Evolutionary conservation across 345 rosid genomes (phyloP), one percentile per base, ranked within the genome.

Genomic region (Brassica cretica): DNA sequence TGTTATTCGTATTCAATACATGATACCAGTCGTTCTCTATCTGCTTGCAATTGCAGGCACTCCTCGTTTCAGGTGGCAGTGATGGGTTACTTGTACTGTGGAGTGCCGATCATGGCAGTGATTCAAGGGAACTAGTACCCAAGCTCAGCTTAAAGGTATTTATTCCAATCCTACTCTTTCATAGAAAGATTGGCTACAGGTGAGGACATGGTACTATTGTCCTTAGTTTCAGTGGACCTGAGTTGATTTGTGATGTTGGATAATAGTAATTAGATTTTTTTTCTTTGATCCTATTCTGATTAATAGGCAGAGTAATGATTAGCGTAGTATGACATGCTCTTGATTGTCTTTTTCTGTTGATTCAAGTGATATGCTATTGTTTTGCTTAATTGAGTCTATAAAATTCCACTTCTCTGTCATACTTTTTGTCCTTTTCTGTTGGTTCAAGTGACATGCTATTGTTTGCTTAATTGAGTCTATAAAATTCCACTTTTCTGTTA

Each of bases 71-170:
- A 12, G 98, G 98, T 78, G 99, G 91, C 30, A 88, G 91, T 85
- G 99, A 95, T 83, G 99, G 99, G 53, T 86, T 91, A 71, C 98
- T 95, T 80, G 84, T 93, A 56, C 87, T 93, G 58, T 95, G 99
- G 99, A 95, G 93, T 80, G 97, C 98, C 12, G 99, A 95, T 86
- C 93, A 93, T 72, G 83, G 96, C 73, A 91, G 88, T 80, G 99
- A 93, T 86, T 90, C 99, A 44, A 88, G 91, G 76, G 99, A 95
- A 80, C 97, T 95, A 84, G 99, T 95, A 68, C 98, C 99, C 68
- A 95, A 95, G 84, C 90, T 93, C 70, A 95, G 95, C 76, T 89
- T 95, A 83, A 95, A 95, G 92, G 99, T 93, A 76, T 39, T 68
- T 16, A 14, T 67, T 68, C 46, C 16, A n/a, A 75, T 64, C 71